Evolutionary conservation across 371 early-diverging fungal genomes (phyloP), one percentile per base, ranked within the genome.

Genomic region (Hamiltosporidium tvaerminnensis): DNA sequence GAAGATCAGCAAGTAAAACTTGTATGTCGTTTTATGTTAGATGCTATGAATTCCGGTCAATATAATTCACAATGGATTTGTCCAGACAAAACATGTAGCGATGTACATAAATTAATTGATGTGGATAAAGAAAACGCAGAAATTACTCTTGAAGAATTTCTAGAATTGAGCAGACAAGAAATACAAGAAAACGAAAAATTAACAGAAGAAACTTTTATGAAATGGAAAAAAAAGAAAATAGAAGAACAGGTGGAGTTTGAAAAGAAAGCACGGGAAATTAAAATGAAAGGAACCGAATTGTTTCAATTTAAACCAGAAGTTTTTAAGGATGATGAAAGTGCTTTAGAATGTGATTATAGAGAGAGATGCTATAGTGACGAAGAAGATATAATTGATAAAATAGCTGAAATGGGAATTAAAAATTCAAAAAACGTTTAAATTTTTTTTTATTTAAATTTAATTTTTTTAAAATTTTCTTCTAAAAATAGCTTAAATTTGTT

Each of bases 291-390:
- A 9, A 53, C 63, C 23, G 77, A 74, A 37, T 37, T 77, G 33
- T 74, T 77, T 61, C 63, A 72, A 37, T 58, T 53, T 53, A 67
- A 63, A 33, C 72, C 72, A 36, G 69, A 77, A 0, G 49, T 74
- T 34, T 77, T 74, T 61, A 57, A 63, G 56, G 77, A 77, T 69
- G 77, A 74, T 59, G 77, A 77, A 41, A 73, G 70, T 4, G 74
- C 52, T 52, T 12, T 52, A 7, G 52, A 52, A 16, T 12, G 12
- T 12, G 52, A 52, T 52, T 52, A 52, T 52, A 30, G 16, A n/a
- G 30, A 10, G 16, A 52, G 52, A 52, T 23, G 31, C 16, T 52
- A 52, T 52, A n/a, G 7, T 23, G 52, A 52, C 7, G 52, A 52
- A 10, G 52, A 52, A 16, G 44, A 44, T 44, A 14, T 9, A 7